Percentiles rank a stretch among this genome's conserved stretches.
Conservation (phyloP, 768 basidiomycete species). For the Suillus subalutaceus region DNA sequence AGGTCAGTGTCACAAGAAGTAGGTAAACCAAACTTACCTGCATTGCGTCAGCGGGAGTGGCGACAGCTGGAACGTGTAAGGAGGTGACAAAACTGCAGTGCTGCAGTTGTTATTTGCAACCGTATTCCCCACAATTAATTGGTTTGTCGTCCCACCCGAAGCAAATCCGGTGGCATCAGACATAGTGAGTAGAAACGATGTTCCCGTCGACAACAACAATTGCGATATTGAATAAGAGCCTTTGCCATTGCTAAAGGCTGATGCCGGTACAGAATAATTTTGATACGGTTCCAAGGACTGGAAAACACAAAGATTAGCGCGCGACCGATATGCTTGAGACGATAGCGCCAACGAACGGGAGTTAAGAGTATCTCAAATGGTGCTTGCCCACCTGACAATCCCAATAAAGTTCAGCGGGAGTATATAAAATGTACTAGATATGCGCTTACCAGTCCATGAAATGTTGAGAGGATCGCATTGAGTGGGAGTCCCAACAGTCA, state of each 20-base stretch:
- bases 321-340: neutral
- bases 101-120: constrained; percentile 48
- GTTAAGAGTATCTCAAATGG: constrained; percentile 53
- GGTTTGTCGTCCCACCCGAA: constrained; percentile 57
- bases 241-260: constrained; percentile 53
- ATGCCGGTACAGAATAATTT: constrained; percentile 55
- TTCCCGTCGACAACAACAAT: constrained; percentile 42
- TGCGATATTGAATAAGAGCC: constrained; percentile 52
- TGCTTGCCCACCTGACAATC: constrained; percentile 52
- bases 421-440: neutral
- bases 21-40: constrained; percentile 41
- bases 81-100: constrained; percentile 44
- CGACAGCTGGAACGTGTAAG: constrained; percentile 51
- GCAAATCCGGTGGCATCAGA: constrained; percentile 73
- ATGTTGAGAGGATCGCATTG: constrained; percentile 64
- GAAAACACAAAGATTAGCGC: neutral
- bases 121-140: constrained; percentile 52
- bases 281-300: constrained; percentile 55
- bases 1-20: constrained; percentile 13
- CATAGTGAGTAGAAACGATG: constrained; percentile 60
- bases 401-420: neutral
- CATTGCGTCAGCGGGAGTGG: constrained; percentile 60
- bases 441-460: constrained; percentile 60
- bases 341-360: constrained; percentile 43
- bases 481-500: constrained; percentile 52